A percentile compares a stretch with the other conserved stretches of the same genome.
Evolutionary conservation across 2,329 filamentous ascomycete species (phyloP).

Genomic region (Aureobasidium sp.): DNA sequence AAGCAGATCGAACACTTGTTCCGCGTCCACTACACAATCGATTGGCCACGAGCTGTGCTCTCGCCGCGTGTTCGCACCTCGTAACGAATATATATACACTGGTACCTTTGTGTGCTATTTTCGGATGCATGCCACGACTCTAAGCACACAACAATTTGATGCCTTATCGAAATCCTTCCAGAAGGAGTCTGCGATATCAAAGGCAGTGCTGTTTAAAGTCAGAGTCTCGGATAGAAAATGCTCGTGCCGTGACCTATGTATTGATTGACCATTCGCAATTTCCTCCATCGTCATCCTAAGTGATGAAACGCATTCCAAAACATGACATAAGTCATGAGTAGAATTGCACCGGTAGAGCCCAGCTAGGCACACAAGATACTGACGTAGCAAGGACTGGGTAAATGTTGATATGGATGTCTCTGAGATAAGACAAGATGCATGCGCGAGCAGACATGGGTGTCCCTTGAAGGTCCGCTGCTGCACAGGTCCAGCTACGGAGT

Average conservation of each 20-base stretch:
- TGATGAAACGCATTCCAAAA: not conserved
- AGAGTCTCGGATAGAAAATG: not conserved
- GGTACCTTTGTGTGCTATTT: not conserved
- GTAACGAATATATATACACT: not conserved
- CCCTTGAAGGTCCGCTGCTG: not conserved
- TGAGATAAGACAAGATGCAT: not conserved
- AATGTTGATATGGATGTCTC: not conserved
- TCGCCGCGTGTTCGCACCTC: not conserved
- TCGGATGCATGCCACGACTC: not conserved
- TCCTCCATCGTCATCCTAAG: not conserved
- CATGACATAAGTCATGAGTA: constrained; percentile 2
- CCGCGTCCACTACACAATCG: not conserved
- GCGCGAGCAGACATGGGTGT: not conserved
- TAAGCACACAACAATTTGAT: not conserved
- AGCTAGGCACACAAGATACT: not conserved
- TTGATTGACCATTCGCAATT: not conserved
- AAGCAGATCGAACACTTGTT: not conserved
- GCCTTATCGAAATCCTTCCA: not conserved
- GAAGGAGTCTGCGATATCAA: not conserved
- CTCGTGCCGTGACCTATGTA: not conserved
- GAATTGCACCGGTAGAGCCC: not conserved
- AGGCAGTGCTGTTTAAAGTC: not conserved
- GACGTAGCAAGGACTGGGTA: not conserved
- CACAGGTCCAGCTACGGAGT: not conserved
- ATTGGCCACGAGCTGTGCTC: not conserved